phyloP scores from a whole-genome alignment of 495 filamentous ascomycete genomes.

The Xylaria intraflava region DNA sequence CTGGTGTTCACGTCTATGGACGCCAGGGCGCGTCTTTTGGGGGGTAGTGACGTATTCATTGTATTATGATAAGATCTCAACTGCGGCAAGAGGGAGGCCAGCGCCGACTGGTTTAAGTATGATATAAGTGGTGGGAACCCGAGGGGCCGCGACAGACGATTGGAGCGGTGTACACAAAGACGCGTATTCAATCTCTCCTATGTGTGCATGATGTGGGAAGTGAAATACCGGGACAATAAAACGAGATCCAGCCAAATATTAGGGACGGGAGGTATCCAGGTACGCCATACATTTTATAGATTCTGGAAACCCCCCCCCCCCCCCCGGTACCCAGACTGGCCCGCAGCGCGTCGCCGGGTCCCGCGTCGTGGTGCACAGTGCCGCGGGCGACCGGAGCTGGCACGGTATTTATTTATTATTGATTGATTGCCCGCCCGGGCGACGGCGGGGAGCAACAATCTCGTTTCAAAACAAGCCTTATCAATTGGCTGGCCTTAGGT shows the following conservation, averaged over 20 bases:
- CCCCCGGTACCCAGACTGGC: background rate
- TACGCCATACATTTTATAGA: background rate
- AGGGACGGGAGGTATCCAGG: background rate
- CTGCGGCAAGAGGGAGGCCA: background rate
- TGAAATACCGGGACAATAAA: background rate
- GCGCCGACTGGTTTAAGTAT: background rate
- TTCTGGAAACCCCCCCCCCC: too few species aligned
- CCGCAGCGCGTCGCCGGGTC: conserved; percentile 8
- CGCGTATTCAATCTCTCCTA: background rate
- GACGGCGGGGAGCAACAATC: background rate
- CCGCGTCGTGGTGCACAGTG: conserved; percentile 12
- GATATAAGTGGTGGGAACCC: background rate
- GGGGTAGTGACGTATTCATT: conserved; percentile 33
- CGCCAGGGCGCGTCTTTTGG: conserved; percentile 42
- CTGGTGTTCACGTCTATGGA: conserved; percentile 36
- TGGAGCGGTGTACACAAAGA: background rate
- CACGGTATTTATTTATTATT: conserved; percentile 13
- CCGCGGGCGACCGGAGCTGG: background rate
- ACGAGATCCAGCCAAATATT: background rate
- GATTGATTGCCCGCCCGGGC: conserved; percentile 2
- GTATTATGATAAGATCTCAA: background rate
- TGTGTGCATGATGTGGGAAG: background rate
- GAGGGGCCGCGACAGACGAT: background rate
- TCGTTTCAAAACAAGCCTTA: conserved; percentile 1
- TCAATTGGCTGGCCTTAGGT: too few species aligned